A percentile compares a stretch with the other conserved stretches of the same genome.
Evolutionary conservation across 148 eudicot species (phyloP).

Genomic region (Amaranthus cruentus): DNA sequence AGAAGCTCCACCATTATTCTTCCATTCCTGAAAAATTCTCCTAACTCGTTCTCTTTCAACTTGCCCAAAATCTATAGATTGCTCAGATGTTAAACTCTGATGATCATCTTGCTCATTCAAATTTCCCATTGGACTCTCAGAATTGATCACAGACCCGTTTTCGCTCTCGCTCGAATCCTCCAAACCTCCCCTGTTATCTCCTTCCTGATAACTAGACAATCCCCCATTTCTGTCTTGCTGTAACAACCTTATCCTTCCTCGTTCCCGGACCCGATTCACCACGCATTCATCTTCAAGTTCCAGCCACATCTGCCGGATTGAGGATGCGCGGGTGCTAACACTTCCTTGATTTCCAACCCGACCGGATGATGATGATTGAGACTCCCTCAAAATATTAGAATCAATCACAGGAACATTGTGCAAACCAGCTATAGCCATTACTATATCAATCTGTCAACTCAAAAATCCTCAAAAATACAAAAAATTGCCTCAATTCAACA

Average conservation of each 20-base stretch:
- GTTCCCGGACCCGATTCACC: conserved; percentile 32
- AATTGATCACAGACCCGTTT: conserved; percentile 30
- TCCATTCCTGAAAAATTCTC: conserved; percentile 64
- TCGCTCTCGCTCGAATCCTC: conserved; percentile 38
- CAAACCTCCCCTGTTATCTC: conserved; percentile 30
- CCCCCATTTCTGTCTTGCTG: conserved; percentile 28
- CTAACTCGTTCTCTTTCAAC: conserved; percentile 65
- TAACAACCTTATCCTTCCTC: conserved; percentile 25
- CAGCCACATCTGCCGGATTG: conserved; percentile 75
- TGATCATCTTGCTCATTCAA: conserved; percentile 47
- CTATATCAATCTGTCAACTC: conserved; percentile 21
- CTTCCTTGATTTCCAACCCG: conserved; percentile 33
- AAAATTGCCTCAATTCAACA: conserved; percentile 12
- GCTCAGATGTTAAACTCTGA: conserved; percentile 52
- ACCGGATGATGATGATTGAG: conserved; percentile 46
- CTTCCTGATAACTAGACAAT: conserved; percentile 29
- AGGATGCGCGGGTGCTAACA: conserved; percentile 55
- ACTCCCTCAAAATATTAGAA: conserved; percentile 45
- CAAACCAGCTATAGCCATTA: conserved; percentile 80
- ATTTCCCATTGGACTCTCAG: conserved; percentile 25
- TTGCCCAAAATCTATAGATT: conserved; percentile 57
- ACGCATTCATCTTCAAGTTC: conserved; percentile 73
- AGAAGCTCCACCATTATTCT: conserved; percentile 40
- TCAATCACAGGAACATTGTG: conserved; percentile 51
- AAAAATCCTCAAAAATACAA: neutral